Evolutionary conservation across 352 stramenopile genomes (phyloP).

Genomic region (Discostella stelligera): DNA sequence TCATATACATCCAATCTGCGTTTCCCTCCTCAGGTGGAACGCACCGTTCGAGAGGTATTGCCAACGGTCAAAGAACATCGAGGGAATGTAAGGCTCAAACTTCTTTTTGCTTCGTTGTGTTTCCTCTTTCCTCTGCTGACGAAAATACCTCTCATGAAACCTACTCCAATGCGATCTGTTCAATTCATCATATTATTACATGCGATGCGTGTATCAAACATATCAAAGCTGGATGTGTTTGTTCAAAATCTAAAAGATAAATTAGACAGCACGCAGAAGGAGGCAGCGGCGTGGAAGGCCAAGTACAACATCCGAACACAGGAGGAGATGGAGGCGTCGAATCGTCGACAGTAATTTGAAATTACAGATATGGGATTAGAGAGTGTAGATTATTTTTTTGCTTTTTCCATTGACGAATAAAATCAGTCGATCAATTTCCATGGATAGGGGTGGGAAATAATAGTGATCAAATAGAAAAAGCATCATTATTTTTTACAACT

Average conservation of each 20-base stretch:
- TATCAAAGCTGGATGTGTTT: slow-evolving; percentile 35
- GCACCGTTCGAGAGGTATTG: slow-evolving; percentile 93
- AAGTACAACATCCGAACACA: slow-evolving; percentile 70
- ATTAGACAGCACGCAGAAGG: slow-evolving; percentile 68
- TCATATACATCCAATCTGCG: neutral
- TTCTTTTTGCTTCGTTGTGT: slow-evolving; percentile 1
- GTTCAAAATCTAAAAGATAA: slow-evolving; percentile 47
- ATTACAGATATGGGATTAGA: slow-evolving; percentile 13
- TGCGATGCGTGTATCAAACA: neutral
- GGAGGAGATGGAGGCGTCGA: slow-evolving; percentile 32
- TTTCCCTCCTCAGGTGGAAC: slow-evolving; percentile 82
- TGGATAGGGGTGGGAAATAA: too few relatives aligned
- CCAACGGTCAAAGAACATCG: slow-evolving; percentile 86
- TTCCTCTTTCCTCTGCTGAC: neutral
- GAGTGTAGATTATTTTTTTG: neutral
- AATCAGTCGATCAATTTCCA: neutral
- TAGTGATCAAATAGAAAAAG: too few relatives aligned
- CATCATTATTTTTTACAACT: too few relatives aligned
- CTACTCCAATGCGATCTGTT: too few relatives aligned
- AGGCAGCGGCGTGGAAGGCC: slow-evolving; percentile 67
- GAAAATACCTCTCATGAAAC: too few relatives aligned
- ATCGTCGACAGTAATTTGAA: slow-evolving; percentile 14
- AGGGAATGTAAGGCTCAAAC: slow-evolving; percentile 69
- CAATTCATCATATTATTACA: slow-evolving; percentile 3
- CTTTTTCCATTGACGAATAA: neutral